Conservation (phyloP, 148 eudicot species). For the Chenopodium suecicum region DNA sequence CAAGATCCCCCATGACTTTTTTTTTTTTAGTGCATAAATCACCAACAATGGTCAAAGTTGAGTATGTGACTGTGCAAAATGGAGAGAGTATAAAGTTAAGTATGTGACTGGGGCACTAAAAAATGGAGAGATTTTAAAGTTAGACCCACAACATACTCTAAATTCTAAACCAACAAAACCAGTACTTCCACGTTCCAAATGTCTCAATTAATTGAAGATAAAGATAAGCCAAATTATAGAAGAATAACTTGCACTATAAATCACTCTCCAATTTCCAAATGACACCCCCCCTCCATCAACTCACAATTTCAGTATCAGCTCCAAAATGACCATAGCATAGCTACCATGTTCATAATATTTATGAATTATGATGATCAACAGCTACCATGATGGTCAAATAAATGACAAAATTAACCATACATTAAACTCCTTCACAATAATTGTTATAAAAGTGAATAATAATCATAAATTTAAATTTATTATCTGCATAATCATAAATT, state of each 20-base stretch:
- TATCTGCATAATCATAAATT: neutral
- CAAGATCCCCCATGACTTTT: too few relatives aligned
- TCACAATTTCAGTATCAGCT: neutral
- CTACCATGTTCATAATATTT: neutral
- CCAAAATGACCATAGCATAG: neutral
- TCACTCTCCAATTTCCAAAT: neutral
- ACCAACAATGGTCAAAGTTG: too few relatives aligned
- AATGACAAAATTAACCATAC: neutral
- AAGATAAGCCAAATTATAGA: neutral
- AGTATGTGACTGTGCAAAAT: too few relatives aligned
- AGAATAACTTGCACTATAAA: neutral
- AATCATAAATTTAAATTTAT: too few relatives aligned
- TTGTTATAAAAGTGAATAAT: too few relatives aligned
- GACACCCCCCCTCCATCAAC: neutral
- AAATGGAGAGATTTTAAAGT: neutral
- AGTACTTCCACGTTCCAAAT: neutral
- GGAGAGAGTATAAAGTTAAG: too few relatives aligned
- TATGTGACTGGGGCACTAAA: too few relatives aligned
- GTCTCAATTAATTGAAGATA: neutral
- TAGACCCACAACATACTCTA: neutral
- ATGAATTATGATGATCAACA: too few relatives aligned
- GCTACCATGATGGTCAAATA: neutral
- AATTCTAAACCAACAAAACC: neutral
- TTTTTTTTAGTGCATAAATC: too few relatives aligned
- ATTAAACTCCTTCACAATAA: neutral